Percentiles rank a stretch among this genome's conserved stretches.
Evolutionary conservation across 257 asterid genomes (phyloP).

Genomic region (Mentha longifolia): DNA sequence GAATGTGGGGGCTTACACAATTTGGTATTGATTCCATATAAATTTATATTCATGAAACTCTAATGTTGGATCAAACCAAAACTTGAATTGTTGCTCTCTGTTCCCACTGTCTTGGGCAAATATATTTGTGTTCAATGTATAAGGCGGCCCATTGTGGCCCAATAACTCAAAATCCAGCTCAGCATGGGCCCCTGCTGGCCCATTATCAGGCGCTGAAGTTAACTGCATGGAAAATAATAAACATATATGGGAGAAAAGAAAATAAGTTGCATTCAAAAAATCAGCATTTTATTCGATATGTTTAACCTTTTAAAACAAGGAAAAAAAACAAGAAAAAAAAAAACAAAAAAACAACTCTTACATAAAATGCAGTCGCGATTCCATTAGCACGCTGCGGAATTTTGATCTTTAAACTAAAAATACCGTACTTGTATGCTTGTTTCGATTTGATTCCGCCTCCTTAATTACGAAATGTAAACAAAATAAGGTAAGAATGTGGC

Average conservation of each 20-base stretch:
- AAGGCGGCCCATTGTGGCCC: not conserved
- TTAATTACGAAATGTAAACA: too few relatives aligned
- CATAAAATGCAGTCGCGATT: constrained; percentile 25
- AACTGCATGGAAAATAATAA: not conserved
- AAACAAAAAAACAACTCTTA: too few relatives aligned
- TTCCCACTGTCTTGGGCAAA: constrained; percentile 26
- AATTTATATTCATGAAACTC: constrained; percentile 26
- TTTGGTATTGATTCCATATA: constrained; percentile 24
- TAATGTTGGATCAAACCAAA: constrained; percentile 30
- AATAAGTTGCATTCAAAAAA: too few relatives aligned
- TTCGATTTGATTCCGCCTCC: constrained; percentile 34
- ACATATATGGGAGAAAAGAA: too few relatives aligned
- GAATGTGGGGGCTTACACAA: not conserved
- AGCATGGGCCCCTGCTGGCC: not conserved
- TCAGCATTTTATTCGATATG: not conserved
- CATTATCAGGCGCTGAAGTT: constrained; percentile 6
- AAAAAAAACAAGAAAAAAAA: too few relatives aligned
- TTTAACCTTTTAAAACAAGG: not conserved
- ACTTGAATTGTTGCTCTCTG: constrained; percentile 21
- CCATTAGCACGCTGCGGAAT: constrained; percentile 8
- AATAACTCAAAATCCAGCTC: constrained; percentile 33
- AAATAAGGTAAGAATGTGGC: not conserved
- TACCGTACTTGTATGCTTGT: not conserved
- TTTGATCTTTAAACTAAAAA: constrained; percentile 12
- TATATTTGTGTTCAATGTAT: too few relatives aligned